These are phyloP conservation scores for Clonostachys sp. DNA, from an alignment of 2,329 filamentous ascomycete genomes.

Conservation along the genomic window DNA sequence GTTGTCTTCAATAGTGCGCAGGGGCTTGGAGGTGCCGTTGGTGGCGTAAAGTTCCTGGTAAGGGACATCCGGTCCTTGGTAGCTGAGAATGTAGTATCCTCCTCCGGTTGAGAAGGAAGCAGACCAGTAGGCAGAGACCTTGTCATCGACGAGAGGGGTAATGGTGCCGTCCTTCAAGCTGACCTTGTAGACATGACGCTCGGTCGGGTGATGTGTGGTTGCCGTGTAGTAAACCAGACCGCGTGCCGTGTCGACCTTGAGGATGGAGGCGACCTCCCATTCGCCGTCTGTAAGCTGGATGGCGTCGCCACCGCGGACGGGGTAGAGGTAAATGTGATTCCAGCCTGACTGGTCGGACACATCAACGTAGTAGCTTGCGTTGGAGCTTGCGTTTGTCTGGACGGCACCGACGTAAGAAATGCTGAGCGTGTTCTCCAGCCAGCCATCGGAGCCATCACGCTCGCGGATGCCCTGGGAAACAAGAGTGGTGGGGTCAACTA, in stretches of 20 bases:
- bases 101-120: slow-evolving; percentile 61
- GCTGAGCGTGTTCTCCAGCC: slow-evolving; percentile 55
- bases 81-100: slow-evolving; percentile 62
- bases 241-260: slow-evolving; percentile 52
- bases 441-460: slow-evolving; percentile 54
- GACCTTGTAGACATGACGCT: slow-evolving; percentile 64
- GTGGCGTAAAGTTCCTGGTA: slow-evolving; percentile 63
- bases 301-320: slow-evolving; percentile 43
- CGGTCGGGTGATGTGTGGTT: slow-evolving; percentile 61
- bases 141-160: slow-evolving; percentile 58
- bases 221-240: slow-evolving; percentile 61
- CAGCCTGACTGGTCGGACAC: slow-evolving; percentile 63
- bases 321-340: slow-evolving; percentile 65
- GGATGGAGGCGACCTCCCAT: slow-evolving; percentile 59
- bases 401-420: slow-evolving; percentile 50
- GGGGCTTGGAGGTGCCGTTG: slow-evolving; percentile 43
- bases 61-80: slow-evolving; percentile 61
- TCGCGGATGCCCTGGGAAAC: slow-evolving; percentile 45
- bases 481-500: slow-evolving; percentile 46
- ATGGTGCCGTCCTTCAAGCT: slow-evolving; percentile 49
- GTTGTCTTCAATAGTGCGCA: slow-evolving; percentile 58
- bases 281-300: slow-evolving; percentile 58
- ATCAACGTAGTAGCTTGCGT: slow-evolving; percentile 56
- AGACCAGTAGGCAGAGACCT: slow-evolving; percentile 51
- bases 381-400: slow-evolving; percentile 20